Percentiles rank a stretch among this genome's conserved stretches.
Conservation (phyloP, 73 alveolate genomes). For the Paramecium sonneborni region DNA sequence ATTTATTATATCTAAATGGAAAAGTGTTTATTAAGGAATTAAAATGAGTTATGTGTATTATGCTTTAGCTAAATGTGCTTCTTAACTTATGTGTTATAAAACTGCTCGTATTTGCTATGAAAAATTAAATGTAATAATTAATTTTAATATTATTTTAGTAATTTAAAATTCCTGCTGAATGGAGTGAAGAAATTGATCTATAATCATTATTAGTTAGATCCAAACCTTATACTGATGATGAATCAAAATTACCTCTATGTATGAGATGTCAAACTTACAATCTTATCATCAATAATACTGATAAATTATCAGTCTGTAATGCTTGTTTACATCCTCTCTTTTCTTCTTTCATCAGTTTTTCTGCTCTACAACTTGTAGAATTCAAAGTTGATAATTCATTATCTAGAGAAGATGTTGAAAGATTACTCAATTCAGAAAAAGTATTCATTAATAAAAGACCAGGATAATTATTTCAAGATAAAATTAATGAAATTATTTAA, state of each 20-base stretch:
- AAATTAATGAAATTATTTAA: not conserved
- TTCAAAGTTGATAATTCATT: slow-evolving; percentile 25
- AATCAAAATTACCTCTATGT: not conserved
- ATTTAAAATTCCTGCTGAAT: slow-evolving; percentile 64
- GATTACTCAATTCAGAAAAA: slow-evolving; percentile 41
- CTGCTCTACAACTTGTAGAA: slow-evolving; percentile 54
- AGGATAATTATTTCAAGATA: slow-evolving; percentile 9
- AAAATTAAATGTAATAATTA: slow-evolving; percentile 35
- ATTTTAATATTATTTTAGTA: not conserved
- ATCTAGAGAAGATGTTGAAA: slow-evolving; percentile 6
- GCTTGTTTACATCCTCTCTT: slow-evolving; percentile 53
- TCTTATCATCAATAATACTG: not conserved
- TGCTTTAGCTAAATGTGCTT: slow-evolving; percentile 41
- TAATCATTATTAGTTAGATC: slow-evolving; percentile 53
- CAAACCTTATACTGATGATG: slow-evolving; percentile 52
- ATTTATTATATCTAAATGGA: slow-evolving; percentile 50
- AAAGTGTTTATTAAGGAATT: slow-evolving; percentile 31
- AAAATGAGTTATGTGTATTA: slow-evolving; percentile 61
- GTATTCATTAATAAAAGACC: not conserved
- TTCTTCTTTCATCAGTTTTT: slow-evolving; percentile 35
- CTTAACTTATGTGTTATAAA: not conserved
- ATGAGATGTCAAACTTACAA: not conserved
- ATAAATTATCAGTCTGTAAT: not conserved
- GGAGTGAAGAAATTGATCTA: slow-evolving; percentile 70
- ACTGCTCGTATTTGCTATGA: slow-evolving; percentile 65